These are phyloP conservation scores for Periconia sp. DNA, from an alignment of 2,329 filamentous ascomycete genomes.

Conservation along the genomic window DNA sequence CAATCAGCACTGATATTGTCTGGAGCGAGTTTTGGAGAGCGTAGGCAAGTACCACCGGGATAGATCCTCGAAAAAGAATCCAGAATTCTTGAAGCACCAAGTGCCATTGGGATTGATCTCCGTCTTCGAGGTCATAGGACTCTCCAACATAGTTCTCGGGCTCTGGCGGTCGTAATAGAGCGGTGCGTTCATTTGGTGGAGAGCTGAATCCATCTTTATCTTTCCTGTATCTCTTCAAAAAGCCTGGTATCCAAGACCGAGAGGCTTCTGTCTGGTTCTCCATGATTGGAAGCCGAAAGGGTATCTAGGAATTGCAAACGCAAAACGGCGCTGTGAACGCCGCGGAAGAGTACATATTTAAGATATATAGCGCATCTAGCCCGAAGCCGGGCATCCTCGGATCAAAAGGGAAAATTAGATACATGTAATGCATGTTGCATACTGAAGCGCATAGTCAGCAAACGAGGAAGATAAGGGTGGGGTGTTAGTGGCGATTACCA, in stretches of 20 bases:
- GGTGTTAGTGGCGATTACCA: constrained; percentile 31
- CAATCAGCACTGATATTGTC: constrained; percentile 80
- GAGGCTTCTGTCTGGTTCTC: constrained; percentile 23
- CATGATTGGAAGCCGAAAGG: constrained; percentile 21
- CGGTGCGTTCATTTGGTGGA: constrained; percentile 50
- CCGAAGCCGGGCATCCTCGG: not conserved
- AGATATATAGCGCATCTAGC: constrained; percentile 6
- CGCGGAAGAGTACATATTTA: not conserved
- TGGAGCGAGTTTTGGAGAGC: constrained; percentile 85
- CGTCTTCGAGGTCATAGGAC: constrained; percentile 46
- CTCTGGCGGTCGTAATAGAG: constrained; percentile 49
- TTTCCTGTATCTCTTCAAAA: constrained; percentile 29
- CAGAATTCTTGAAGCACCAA: constrained; percentile 65
- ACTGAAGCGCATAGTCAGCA: not conserved
- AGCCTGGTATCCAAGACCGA: constrained; percentile 36
- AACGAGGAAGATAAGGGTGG: constrained; percentile 20
- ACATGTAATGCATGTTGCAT: constrained; percentile 1
- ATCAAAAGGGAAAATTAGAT: constrained; percentile 3
- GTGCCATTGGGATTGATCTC: constrained; percentile 38
- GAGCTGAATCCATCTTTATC: constrained; percentile 17
- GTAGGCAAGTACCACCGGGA: constrained; percentile 84
- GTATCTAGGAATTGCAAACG: not conserved
- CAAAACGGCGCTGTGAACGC: not conserved
- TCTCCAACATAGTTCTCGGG: constrained; percentile 47
- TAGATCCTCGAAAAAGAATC: constrained; percentile 70